phyloP scores from a whole-genome alignment of 306 rosid species.

The Myrica gale region DNA sequence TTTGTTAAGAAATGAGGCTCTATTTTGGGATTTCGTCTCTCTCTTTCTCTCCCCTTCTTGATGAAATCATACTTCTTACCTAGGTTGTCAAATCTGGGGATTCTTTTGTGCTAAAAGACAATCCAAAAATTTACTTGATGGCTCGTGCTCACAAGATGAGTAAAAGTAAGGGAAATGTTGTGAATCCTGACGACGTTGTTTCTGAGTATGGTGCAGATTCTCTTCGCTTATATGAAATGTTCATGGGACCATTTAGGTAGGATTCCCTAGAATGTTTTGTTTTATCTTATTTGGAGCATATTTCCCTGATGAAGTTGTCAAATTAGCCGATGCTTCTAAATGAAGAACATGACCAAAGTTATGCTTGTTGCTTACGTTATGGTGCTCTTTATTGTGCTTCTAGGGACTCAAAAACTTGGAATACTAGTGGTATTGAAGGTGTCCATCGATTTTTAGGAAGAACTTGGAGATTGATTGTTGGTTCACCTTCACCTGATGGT shows the following conservation, averaged over 20 bases:
- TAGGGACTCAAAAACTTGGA: slow-evolving; percentile 92
- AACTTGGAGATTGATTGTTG: slow-evolving; percentile 88
- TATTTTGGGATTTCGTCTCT: slow-evolving; percentile 1
- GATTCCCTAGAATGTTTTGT: slow-evolving; percentile 25
- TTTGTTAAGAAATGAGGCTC: slow-evolving; percentile 13
- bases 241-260: slow-evolving; percentile 96
- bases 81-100: slow-evolving; percentile 83
- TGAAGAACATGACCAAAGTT: not conserved
- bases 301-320: not conserved
- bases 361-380: slow-evolving; percentile 4
- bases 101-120: slow-evolving; percentile 81
- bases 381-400: slow-evolving; percentile 22
- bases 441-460: slow-evolving; percentile 91
- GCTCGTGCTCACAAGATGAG: slow-evolving; percentile 96
- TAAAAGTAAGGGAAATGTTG: slow-evolving; percentile 96
- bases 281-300: slow-evolving; percentile 16
- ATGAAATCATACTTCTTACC: slow-evolving; percentile 23
- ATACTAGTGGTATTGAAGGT: slow-evolving; percentile 94
- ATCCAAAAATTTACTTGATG: slow-evolving; percentile 64
- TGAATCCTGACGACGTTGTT: slow-evolving; percentile 89
- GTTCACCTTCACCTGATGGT: slow-evolving; percentile 80
- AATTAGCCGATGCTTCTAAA: slow-evolving; percentile 7
- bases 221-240: slow-evolving; percentile 97
- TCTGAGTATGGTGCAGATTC: slow-evolving; percentile 97
- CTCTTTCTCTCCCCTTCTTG: not conserved